Base-by-base conservation (phyloP, 805 yeast genomes). In the Saturnispora zaruensis region DNA sequence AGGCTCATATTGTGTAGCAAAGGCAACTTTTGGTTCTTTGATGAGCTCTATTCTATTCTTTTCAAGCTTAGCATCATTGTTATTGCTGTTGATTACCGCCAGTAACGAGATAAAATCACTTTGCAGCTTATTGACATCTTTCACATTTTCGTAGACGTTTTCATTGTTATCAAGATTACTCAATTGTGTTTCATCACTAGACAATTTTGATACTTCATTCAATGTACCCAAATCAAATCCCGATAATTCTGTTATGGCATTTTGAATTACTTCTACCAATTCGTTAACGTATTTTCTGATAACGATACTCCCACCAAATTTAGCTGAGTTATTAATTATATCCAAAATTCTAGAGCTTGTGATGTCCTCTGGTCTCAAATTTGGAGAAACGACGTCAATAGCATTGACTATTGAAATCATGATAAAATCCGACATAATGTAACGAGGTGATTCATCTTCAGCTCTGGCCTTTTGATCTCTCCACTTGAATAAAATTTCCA, bases 371-470 rank as follows among this genome's bases (percentile, higher is more conserved):
- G 74, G 67, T 5, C 81, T 53, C 16, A 38, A 13, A 14, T 13
- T 23, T 34, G 30, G 14, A 24, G 44, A 24, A 14, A 53, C 57
- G 24, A 55, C 46, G 18, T 56, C 61, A 30, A 64, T 57, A 5
- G 57, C 50, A 32, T 56, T 58, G 21, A 58, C 81, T 41, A 93
- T 64, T 0, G 82, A 73, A 0, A 82, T 81, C 36, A 93, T 61
- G 13, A 83, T 64, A 57, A 84, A 93, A 60, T 87, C 89, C 5
- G 96, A 79, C 91, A 90, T 83, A 14, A 93, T 72, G 59, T 71
- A 91, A 53, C 95, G 72, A 2, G 84, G 79, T 2, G 95, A 85
- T 66, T 93, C 99, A 64, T 93, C 99, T 44, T 77, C 74, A 36
- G 69, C 57, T 55, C 95, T 74, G 1, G 97, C 98, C 33, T 76